phyloP scores from a whole-genome alignment of 108 stramenopile species.

The Nitzschia inconspicua region DNA sequence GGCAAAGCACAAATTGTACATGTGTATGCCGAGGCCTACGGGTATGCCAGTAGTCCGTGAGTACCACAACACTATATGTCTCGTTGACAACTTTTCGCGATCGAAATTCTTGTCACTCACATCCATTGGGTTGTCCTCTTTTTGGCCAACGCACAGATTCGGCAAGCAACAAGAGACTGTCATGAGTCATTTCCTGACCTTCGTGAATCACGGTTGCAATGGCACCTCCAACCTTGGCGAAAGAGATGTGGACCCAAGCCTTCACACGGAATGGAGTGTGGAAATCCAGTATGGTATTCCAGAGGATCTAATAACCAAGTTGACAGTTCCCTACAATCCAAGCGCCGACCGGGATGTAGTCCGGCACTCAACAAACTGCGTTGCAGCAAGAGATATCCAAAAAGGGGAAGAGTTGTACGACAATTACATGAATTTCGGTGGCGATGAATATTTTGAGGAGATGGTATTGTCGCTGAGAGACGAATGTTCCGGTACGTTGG shows the following conservation, averaged over 20 bases:
- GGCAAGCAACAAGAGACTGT: too few relatives aligned
- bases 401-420: conserved; percentile 23
- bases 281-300: neutral
- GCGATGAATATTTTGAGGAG: conserved; percentile 3
- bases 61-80: too few relatives aligned
- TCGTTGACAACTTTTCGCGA: too few relatives aligned
- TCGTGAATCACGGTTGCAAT: conserved; percentile 39
- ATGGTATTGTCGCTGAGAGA: neutral
- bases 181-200: conserved; percentile 16
- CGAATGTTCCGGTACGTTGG: conserved; percentile 13
- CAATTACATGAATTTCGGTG: conserved; percentile 23
- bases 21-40: conserved; percentile 8
- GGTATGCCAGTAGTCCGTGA: conserved; percentile 1
- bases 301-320: neutral
- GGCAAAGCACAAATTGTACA: neutral
- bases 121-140: too few relatives aligned
- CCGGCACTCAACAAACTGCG: neutral
- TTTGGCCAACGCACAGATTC: too few relatives aligned
- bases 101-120: neutral
- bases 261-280: too few relatives aligned
- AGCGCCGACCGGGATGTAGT: neutral
- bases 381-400: neutral
- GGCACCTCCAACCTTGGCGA: conserved; percentile 24
- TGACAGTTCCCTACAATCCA: neutral
- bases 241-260: too few relatives aligned